Percentiles rank a stretch among this genome's conserved stretches.
These are phyloP conservation scores for Malania oleifera DNA, from an alignment of 164 flowering plant genomes.

Conservation along the genomic window DNA sequence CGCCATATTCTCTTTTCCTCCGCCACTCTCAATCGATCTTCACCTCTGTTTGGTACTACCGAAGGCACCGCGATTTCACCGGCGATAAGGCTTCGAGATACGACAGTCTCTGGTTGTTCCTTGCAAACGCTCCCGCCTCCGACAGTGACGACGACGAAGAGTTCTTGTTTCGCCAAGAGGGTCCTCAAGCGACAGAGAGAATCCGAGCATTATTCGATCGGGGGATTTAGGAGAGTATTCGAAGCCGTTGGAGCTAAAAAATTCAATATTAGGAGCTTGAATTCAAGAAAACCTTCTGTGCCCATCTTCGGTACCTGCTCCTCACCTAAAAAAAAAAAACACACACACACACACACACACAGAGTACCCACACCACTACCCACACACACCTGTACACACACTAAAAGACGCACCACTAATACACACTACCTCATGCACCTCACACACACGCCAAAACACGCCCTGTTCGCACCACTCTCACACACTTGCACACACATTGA, in stretches of 20 bases:
- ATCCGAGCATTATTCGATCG: slow-evolving; percentile 36
- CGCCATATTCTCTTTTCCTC: slow-evolving; percentile 27
- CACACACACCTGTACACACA: no score
- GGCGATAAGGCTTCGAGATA: slow-evolving; percentile 30
- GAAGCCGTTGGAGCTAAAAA: slow-evolving; percentile 18
- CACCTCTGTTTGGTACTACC: slow-evolving; percentile 17
- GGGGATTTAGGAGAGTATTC: slow-evolving; percentile 44
- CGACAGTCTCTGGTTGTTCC: slow-evolving; percentile 33
- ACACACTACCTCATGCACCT: no score
- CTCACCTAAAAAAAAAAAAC: no score
- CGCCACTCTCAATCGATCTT: slow-evolving; percentile 18
- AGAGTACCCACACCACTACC: no score
- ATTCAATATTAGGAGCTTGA: slow-evolving; percentile 25
- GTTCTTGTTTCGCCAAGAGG: slow-evolving; percentile 64
- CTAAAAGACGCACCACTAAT: no score
- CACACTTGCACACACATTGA: no score
- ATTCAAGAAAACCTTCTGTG: slow-evolving; percentile 42
- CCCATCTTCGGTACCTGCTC: slow-evolving; percentile 47
- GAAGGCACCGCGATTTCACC: slow-evolving; percentile 16
- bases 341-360: no score
- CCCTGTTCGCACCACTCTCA: no score
- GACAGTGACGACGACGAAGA: slow-evolving; percentile 37
- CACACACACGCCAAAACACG: no score
- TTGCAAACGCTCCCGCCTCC: slow-evolving; percentile 13
- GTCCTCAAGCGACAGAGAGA: slow-evolving; percentile 31